phyloP scores from a whole-genome alignment of 2,329 filamentous ascomycete species.

The Colletotrichum zoysiae region DNA sequence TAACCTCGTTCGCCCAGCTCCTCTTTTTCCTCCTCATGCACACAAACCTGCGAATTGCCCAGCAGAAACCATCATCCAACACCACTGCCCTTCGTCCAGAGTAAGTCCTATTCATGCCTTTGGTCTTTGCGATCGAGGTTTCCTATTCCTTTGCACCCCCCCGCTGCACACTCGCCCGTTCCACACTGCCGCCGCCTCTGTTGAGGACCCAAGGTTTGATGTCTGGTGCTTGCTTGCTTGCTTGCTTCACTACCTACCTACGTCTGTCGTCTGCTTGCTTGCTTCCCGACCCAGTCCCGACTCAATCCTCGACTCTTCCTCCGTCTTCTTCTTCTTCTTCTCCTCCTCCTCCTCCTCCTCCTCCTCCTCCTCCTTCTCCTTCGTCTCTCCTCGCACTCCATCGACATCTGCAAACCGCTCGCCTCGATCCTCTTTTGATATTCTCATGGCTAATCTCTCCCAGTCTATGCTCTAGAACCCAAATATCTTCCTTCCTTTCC shows the following conservation, averaged over 20 bases:
- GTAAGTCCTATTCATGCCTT: constrained; percentile 54
- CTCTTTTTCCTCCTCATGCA: constrained; percentile 58
- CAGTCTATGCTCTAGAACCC: constrained; percentile 36
- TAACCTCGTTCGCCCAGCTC: constrained; percentile 55
- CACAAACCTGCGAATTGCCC: constrained; percentile 53
- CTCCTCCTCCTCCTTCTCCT: constrained; percentile 27
- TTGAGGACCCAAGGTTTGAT: constrained; percentile 20
- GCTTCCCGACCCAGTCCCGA: constrained; percentile 32
- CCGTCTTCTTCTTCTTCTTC: not conserved
- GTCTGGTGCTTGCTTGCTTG: not conserved
- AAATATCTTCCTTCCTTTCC: constrained; percentile 16
- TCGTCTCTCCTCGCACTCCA: constrained; percentile 23
- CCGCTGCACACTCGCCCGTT: constrained; percentile 12
- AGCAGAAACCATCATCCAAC: constrained; percentile 52
- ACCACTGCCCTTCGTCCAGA: constrained; percentile 49
- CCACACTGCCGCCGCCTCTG: constrained; percentile 19
- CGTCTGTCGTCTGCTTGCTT: constrained; percentile 26
- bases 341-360: constrained; percentile 14
- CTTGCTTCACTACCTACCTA: constrained; percentile 8
- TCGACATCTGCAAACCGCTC: constrained; percentile 14
- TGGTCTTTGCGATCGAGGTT: constrained; percentile 53
- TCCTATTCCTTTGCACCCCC: constrained; percentile 44
- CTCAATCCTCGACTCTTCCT: constrained; percentile 37
- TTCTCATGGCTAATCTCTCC: constrained; percentile 35
- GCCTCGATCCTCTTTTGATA: constrained; percentile 1